Percentiles rank a stretch among this genome's conserved stretches.
phyloP scores from a whole-genome alignment of 495 filamentous ascomycete genomes.

The Clohesyomyces aquaticus region DNA sequence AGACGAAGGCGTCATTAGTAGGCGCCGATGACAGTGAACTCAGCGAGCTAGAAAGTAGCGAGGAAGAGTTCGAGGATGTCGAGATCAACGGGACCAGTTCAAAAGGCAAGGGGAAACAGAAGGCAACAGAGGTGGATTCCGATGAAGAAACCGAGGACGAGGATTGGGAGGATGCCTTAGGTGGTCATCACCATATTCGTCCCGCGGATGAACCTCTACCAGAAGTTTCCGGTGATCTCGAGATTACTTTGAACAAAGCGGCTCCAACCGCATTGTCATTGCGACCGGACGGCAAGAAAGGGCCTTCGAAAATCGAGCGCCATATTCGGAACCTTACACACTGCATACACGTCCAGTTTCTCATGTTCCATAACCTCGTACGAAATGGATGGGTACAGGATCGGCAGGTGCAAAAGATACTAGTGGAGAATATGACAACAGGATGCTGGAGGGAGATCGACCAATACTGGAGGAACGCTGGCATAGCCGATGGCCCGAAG shows the following conservation, averaged over 20 bases:
- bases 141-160: constrained; percentile 65
- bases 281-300: constrained; percentile 71
- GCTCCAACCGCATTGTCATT: constrained; percentile 49
- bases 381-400: constrained; percentile 89
- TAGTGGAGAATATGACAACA: constrained; percentile 71
- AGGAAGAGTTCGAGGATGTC: constrained; percentile 67
- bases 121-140: constrained; percentile 43
- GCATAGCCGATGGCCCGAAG: constrained; percentile 56
- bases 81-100: constrained; percentile 9
- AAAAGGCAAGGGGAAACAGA: constrained; percentile 7
- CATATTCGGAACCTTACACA: constrained; percentile 77
- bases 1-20: constrained; percentile 54
- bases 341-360: constrained; percentile 82
- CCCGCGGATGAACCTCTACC: constrained; percentile 31
- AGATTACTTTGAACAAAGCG: constrained; percentile 63
- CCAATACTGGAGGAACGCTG: constrained; percentile 70
- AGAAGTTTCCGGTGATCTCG: constrained; percentile 61
- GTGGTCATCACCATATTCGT: constrained; percentile 41
- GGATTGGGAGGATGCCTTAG: constrained; percentile 83
- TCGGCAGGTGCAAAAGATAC: constrained; percentile 71
- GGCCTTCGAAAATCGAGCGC: constrained; percentile 80
- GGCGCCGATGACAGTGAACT: constrained; percentile 63
- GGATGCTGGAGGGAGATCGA: constrained; percentile 72
- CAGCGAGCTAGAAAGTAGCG: constrained; percentile 58
- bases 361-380: constrained; percentile 86